Percentiles rank a stretch among this genome's conserved stretches.
phyloP scores from a whole-genome alignment of 805 yeast species.

The Yarrowia hollandica region DNA sequence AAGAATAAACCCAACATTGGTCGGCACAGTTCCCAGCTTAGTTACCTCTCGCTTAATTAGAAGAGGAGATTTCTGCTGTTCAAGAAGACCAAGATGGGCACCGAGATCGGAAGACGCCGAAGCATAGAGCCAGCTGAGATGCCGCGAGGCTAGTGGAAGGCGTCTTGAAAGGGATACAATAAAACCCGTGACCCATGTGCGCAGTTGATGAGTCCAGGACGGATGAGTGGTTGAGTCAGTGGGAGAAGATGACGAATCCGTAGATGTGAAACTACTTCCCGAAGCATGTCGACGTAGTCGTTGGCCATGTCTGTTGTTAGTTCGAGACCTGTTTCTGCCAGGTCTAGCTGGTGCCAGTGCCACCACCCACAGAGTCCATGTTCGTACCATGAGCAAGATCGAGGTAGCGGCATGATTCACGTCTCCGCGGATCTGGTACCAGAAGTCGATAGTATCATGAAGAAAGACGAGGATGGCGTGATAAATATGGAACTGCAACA shows the following conservation, averaged over 20 bases:
- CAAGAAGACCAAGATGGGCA: constrained; percentile 8
- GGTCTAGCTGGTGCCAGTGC: constrained; percentile 12
- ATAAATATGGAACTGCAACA: constrained; percentile 33
- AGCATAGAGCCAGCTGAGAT: constrained; percentile 17
- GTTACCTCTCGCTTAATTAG: constrained; percentile 10
- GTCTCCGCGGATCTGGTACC: background rate
- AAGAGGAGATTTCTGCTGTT: constrained; percentile 8
- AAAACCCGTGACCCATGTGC: background rate
- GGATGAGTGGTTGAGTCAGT: background rate
- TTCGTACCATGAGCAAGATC: constrained; percentile 16
- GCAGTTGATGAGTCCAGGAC: constrained; percentile 4
- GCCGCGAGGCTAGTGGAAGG: background rate
- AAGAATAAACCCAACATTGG: constrained; percentile 10
- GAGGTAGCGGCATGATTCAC: constrained; percentile 12
- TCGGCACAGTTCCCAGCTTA: constrained; percentile 10
- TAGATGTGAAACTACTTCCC: background rate
- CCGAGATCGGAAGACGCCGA: constrained; percentile 7
- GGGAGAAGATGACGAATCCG: background rate
- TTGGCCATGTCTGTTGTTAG: background rate
- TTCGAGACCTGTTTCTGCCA: background rate
- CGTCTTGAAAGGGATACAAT: constrained; percentile 2
- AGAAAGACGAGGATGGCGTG: constrained; percentile 30
- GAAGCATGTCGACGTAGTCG: background rate
- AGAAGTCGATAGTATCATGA: constrained; percentile 4
- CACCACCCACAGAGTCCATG: constrained; percentile 1